These are phyloP conservation scores for Pisolithus microcarpus DNA, from an alignment of 768 basidiomycete genomes.

Conservation along the genomic window DNA sequence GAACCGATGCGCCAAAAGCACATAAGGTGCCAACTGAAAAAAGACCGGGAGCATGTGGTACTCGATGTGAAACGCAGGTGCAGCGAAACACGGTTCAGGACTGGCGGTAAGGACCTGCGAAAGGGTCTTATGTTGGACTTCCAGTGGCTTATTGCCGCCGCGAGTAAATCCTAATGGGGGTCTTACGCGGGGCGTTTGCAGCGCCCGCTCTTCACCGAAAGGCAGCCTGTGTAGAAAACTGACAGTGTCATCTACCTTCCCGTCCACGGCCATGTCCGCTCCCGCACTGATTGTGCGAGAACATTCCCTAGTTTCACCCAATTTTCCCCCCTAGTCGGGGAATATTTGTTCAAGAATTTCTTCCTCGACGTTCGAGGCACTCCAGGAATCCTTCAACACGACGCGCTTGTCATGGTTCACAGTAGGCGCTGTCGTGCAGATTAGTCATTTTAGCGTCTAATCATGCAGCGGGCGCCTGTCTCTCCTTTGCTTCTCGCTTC, in stretches of 20 bases:
- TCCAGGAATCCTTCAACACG: conserved; percentile 4
- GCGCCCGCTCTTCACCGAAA: no score
- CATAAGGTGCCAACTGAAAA: no score
- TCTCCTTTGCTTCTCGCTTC: background rate
- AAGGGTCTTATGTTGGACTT: background rate
- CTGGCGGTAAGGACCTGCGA: no score
- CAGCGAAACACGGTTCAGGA: no score
- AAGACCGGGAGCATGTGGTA: no score
- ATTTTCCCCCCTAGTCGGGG: background rate
- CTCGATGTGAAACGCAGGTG: no score
- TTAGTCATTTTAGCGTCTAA: background rate
- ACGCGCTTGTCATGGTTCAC: background rate
- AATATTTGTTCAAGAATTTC: background rate
- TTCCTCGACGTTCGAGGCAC: background rate
- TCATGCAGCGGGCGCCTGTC: background rate
- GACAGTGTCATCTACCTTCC: background rate
- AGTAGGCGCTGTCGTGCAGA: background rate
- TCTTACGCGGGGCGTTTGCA: background rate
- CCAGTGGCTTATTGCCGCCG: background rate
- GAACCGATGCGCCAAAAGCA: no score
- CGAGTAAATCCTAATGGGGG: background rate
- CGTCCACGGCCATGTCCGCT: background rate
- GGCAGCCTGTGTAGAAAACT: background rate
- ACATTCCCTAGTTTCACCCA: background rate
- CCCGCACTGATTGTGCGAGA: background rate